Evolutionary conservation across 2,329 filamentous ascomycete species (phyloP), one percentile per base, ranked within the genome.

Genomic region (Cladosporium sphaerospermum): DNA sequence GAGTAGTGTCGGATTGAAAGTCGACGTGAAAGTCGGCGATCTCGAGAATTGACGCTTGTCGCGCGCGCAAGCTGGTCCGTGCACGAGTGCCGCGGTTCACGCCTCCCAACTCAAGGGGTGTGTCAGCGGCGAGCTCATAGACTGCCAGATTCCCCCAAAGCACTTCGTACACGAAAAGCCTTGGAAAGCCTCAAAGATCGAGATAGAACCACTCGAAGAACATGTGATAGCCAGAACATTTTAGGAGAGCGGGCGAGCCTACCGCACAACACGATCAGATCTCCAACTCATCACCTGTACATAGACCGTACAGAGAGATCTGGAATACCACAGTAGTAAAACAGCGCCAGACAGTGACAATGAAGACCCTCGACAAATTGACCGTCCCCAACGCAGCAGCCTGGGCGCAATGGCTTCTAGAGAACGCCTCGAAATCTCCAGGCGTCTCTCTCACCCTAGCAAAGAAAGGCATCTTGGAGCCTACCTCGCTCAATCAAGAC

Each of bases 401-500:
- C 10, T 63, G 57, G 57, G 42, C 52, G 18, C 48, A 52, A 41
- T 62, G 60, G 60, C 56, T 63, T 2, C 10, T 42, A 3, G 43
- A 43, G 4, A 43, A 59, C 9, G 37, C 44, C 23, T 28, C 54
- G 3, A 50, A 33, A 10, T 55, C 45, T 3, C 16, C 31, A 9
- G 61, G 61, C 18, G 59, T 63, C 41, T 58, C 55, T 54, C 57
- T 63, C 2, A 59, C 56, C 0, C 36, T 63, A 5, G 61, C 60
- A 8, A 63, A 61, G 19, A 62, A 61, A 45, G 56, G 48, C 40
- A 54, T 52, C 33, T 53, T 33, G 9, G 16, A 39, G 1, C 57
- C 59, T 4, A 62, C 60, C 1, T 76, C 76, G 0, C 65, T 82
- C 11, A 73, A 72, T 13, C 62, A 72, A 61, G 55, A 67, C 6